A percentile compares a stretch with the other conserved stretches of the same genome.
Conservation (phyloP, 371 early-diverging fungal genomes). For the Quaeritorhiza haematococci region DNA sequence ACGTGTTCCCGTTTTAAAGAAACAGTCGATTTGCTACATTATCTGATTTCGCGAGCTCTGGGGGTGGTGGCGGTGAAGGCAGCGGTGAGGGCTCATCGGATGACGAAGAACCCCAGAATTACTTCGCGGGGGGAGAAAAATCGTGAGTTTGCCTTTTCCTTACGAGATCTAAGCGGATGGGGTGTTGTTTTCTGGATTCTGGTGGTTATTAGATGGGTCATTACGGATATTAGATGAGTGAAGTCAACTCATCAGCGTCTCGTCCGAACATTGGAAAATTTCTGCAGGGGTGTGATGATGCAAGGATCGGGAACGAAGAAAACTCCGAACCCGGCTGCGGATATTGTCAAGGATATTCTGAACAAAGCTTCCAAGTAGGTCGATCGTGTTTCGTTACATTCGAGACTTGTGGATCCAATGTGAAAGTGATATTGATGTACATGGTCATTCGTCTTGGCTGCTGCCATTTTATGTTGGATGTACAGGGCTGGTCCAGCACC, state of each 20-base stretch:
- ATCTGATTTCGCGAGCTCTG: too few relatives aligned
- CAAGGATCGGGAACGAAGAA: conserved; percentile 46
- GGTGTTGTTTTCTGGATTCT: too few relatives aligned
- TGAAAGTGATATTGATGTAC: too few relatives aligned
- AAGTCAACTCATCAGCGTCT: too few relatives aligned
- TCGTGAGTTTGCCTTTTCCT: conserved; percentile 46
- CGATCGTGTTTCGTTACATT: neutral
- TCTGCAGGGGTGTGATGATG: conserved; percentile 27
- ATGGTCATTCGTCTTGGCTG: too few relatives aligned
- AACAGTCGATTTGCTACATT: too few relatives aligned
- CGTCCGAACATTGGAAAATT: too few relatives aligned
- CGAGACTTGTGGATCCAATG: neutral
- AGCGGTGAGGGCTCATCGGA: too few relatives aligned
- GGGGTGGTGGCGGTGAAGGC: too few relatives aligned
- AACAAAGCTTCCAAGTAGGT: conserved; percentile 74
- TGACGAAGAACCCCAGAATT: conserved; percentile 59
- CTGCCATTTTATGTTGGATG: neutral
- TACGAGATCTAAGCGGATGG: conserved; percentile 2
- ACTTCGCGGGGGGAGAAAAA: conserved; percentile 83
- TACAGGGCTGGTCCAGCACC: conserved; percentile 49
- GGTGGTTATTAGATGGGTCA: too few relatives aligned
- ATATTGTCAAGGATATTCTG: conserved; percentile 71
- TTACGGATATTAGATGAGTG: too few relatives aligned
- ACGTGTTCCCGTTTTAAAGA: too few relatives aligned
- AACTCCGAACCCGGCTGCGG: conserved; percentile 41